Conservation (phyloP, 345 rosid species). For the Corchorus olitorius region DNA sequence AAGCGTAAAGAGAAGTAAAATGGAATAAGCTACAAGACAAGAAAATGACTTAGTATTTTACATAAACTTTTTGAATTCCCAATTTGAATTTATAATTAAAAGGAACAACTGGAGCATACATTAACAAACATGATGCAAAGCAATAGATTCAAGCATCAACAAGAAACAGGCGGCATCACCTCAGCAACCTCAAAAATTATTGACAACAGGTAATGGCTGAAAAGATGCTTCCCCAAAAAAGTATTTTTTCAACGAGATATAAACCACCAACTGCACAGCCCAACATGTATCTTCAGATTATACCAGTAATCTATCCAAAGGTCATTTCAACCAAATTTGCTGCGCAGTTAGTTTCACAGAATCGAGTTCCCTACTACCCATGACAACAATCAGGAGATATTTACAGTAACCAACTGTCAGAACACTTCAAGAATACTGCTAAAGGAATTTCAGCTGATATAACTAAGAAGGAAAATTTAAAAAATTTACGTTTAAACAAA, state of each 20-base stretch:
- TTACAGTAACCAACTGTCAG: neutral
- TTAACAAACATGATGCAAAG: neutral
- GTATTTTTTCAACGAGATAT: neutral
- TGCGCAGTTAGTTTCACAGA: neutral
- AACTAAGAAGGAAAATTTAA: conserved; percentile 3
- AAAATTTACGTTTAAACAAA: neutral
- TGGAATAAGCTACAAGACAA: neutral
- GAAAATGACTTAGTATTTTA: conserved; percentile 5
- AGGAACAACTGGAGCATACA: neutral
- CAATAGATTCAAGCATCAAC: neutral
- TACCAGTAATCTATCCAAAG: conserved; percentile 13
- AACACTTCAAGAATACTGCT: neutral
- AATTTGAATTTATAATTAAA: conserved; percentile 12
- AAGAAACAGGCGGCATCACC: neutral
- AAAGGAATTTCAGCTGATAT: conserved; percentile 8
- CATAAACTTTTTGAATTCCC: conserved; percentile 1
- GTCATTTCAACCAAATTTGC: neutral
- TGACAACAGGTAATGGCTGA: neutral
- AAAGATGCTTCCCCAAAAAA: conserved; percentile 9
- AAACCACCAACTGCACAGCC: neutral
- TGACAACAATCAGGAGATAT: neutral
- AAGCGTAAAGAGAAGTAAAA: neutral
- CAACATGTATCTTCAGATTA: neutral
- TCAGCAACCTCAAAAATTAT: neutral
- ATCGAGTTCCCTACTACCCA: neutral